These are phyloP conservation scores for Arthrinium puccinioides DNA, from an alignment of 2,329 filamentous ascomycete genomes.

Conservation along the genomic window DNA sequence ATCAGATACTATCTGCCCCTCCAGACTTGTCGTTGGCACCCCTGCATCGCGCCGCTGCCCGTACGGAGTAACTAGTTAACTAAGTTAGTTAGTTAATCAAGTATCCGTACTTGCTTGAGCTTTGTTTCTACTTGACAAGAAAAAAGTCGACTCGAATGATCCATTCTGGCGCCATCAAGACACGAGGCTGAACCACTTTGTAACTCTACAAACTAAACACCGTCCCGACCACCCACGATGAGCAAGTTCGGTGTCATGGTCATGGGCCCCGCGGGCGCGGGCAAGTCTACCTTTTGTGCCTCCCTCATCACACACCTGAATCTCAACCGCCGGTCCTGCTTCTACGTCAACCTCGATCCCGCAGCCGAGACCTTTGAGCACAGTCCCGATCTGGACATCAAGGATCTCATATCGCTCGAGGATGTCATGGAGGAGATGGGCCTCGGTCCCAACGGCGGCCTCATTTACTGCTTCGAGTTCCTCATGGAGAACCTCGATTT, in stretches of 20 bases:
- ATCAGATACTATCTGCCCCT: too few relatives aligned
- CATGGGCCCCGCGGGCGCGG: constrained; percentile 92
- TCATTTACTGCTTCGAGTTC: constrained; percentile 69
- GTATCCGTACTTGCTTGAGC: too few relatives aligned
- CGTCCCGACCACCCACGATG: constrained; percentile 52
- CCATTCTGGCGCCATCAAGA: too few relatives aligned
- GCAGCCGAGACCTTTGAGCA: constrained; percentile 91
- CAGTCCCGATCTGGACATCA: constrained; percentile 76
- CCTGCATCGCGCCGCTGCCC: too few relatives aligned
- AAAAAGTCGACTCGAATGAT: too few relatives aligned
- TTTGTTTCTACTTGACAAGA: too few relatives aligned
- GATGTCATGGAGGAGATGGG: constrained; percentile 72
- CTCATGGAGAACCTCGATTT: constrained; percentile 70
- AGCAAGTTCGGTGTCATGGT: constrained; percentile 92
- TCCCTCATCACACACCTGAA: constrained; percentile 88
- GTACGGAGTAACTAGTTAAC: too few relatives aligned
- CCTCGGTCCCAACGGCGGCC: constrained; percentile 65
- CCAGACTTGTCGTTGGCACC: too few relatives aligned
- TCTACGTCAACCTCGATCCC: constrained; percentile 97
- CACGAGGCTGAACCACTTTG: too few relatives aligned
- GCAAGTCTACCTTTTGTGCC: constrained; percentile 96
- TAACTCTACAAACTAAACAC: too few relatives aligned
- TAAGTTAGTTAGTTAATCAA: too few relatives aligned
- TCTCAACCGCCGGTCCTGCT: constrained; percentile 84
- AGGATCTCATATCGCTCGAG: constrained; percentile 79